phyloP scores from a whole-genome alignment of 2,329 filamentous ascomycete species.

The Macrophomina tecta region DNA sequence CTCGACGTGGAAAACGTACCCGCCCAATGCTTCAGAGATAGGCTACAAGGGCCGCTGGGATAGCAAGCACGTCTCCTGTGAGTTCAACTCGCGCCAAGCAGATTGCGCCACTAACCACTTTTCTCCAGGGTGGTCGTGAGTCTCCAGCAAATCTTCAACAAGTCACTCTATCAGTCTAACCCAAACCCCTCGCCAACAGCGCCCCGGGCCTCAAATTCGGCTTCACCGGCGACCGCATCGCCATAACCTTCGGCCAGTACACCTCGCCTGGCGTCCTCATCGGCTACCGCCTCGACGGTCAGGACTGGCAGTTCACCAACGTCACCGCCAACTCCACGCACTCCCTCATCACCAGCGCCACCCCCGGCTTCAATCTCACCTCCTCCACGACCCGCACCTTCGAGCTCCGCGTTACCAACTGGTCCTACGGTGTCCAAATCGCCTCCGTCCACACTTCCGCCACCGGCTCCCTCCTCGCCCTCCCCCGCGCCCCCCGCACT shows the following conservation, averaged over 20 bases:
- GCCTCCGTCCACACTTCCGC: conserved; percentile 59
- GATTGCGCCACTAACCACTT: neutral
- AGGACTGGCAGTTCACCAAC: conserved; percentile 68
- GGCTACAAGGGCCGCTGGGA: conserved; percentile 70
- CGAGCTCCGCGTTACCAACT: conserved; percentile 67
- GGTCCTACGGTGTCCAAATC: conserved; percentile 66
- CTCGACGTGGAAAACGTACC: conserved; percentile 55
- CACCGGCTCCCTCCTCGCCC: conserved; percentile 53
- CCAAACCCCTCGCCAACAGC: conserved; percentile 33
- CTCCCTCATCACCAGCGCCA: conserved; percentile 58
- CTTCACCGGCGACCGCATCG: conserved; percentile 60
- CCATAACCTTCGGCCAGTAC: conserved; percentile 60
- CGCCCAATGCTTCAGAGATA: conserved; percentile 59
- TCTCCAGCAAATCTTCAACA: conserved; percentile 36
- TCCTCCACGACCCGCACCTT: conserved; percentile 56
- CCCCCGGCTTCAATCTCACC: conserved; percentile 53
- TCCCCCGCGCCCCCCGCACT: conserved; percentile 43
- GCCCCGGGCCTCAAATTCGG: conserved; percentile 62
- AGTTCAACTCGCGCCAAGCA: conserved; percentile 27
- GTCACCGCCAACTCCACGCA: conserved; percentile 63
- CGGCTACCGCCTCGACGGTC: conserved; percentile 63
- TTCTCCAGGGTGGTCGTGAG: conserved; percentile 59
- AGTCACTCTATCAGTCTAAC: too few relatives aligned
- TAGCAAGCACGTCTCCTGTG: conserved; percentile 62
- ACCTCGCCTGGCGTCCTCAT: conserved; percentile 59